A percentile compares a stretch with the other conserved stretches of the same genome.
Evolutionary conservation across 1,284 basidiomycete genomes (phyloP).

Genomic region (Anthracocystis walkeri): DNA sequence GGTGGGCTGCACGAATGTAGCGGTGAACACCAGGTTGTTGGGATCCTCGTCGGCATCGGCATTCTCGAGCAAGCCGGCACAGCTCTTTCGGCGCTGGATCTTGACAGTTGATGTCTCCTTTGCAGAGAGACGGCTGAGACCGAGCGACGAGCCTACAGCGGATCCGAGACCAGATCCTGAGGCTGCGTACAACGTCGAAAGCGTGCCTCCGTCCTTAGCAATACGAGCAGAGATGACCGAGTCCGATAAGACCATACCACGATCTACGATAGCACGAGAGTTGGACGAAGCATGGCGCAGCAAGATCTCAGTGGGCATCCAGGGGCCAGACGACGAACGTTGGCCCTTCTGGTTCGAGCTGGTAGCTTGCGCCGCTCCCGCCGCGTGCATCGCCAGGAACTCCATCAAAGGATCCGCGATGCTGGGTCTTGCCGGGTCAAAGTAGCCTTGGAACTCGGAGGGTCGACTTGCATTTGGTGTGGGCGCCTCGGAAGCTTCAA

Average conservation of each 20-base stretch:
- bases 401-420: constrained; percentile 47
- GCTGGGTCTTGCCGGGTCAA: constrained; percentile 17
- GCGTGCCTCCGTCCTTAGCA: constrained; percentile 39
- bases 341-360: constrained; percentile 36
- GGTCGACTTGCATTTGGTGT: constrained; percentile 48
- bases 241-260: constrained; percentile 66
- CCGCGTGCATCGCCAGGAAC: constrained; percentile 55
- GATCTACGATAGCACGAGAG: constrained; percentile 59
- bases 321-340: constrained; percentile 31
- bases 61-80: constrained; percentile 49
- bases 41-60: constrained; percentile 35
- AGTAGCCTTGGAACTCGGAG: constrained; percentile 38
- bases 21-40: constrained; percentile 45
- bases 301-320: constrained; percentile 58
- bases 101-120: constrained; percentile 58
- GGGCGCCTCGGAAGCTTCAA: constrained; percentile 39
- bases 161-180: constrained; percentile 52
- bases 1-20: constrained; percentile 44
- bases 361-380: constrained; percentile 35
- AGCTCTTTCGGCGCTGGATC: constrained; percentile 54
- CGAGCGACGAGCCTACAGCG: constrained; percentile 59
- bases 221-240: constrained; percentile 58
- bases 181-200: constrained; percentile 41
- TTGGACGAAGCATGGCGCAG: constrained; percentile 61
- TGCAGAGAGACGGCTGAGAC: constrained; percentile 47